Percentiles rank a stretch among this genome's conserved stretches.
Conservation (phyloP, 1,284 basidiomycete genomes). For the Paramarasmius palmivorus region DNA sequence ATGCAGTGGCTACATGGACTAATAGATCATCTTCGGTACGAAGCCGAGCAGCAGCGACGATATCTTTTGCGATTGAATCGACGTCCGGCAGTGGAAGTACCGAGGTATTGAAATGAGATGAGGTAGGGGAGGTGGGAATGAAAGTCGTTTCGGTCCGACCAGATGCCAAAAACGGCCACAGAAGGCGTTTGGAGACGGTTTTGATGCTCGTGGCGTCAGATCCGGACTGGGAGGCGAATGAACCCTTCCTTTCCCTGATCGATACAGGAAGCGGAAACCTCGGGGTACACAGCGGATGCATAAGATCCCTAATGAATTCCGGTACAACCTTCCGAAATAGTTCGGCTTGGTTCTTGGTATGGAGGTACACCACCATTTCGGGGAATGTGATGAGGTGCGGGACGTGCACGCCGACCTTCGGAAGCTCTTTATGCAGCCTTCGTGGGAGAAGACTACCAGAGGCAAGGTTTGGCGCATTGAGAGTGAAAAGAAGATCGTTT, state of each 20-base stretch:
- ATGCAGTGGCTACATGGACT: conserved; percentile 19
- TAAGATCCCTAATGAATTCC: conserved; percentile 36
- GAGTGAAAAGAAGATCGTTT: conserved; percentile 37
- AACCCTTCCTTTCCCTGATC: no score
- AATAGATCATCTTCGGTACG: conserved; percentile 20
- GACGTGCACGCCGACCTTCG: conserved; percentile 31
- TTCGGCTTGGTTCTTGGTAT: conserved; percentile 38
- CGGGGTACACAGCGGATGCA: conserved; percentile 29
- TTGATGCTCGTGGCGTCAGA: no score
- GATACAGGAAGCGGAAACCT: background rate
- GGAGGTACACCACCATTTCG: conserved; percentile 36
- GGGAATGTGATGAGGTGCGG: conserved; percentile 35
- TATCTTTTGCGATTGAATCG: conserved; percentile 24
- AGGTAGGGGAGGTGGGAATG: no score
- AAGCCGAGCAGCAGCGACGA: conserved; percentile 23
- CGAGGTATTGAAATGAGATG: background rate
- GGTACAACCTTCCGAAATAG: conserved; percentile 37
- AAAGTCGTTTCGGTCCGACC: conserved; percentile 7
- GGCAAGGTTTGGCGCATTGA: conserved; percentile 38
- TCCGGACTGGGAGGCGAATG: no score
- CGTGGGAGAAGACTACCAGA: no score
- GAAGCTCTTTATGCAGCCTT: conserved; percentile 32
- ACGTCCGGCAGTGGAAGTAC: background rate
- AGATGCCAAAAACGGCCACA: no score
- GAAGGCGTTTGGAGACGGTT: no score